Base-by-base conservation (phyloP, 192 early-diverging fungal genomes). In the Allomyces arbusculus region DNA sequence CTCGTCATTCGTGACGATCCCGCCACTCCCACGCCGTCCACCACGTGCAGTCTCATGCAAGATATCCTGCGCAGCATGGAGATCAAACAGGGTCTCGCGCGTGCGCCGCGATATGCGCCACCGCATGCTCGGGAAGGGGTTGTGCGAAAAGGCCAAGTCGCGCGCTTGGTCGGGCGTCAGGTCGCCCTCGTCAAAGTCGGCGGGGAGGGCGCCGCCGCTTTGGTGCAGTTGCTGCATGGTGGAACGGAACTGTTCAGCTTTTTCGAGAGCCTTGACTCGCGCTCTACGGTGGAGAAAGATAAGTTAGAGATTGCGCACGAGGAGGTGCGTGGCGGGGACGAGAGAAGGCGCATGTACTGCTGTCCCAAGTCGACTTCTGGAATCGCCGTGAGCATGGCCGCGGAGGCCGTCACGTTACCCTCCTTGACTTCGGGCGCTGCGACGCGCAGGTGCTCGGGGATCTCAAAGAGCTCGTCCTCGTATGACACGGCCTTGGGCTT, bases 341-440 rank as follows among this genome's bases (percentile, higher is more conserved):
- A 40, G 33, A 40, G 61, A 8, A 40, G 64, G 24, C 10, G 67
- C 24, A 78, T 82, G 23, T 80, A 86, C 80, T 82, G 84, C 50
- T 87, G 86, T 23, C 91, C 92, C 10, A 95, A 75, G 69, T 93
- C 90, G 10, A 91, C 87, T 70, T 93, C 91, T 10, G 91, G 92
- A 66, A 95, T 92, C 5, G 89, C 89, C 8, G 90, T 90, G 40
- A 95, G 70, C 90, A 95, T 91, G 12, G 84, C 81, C 20, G 90
- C 80, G 4, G 90, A 91, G 28, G 90, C 76, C 24, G 91, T 85
- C 8, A 91, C 90, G 66, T 87, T 92, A 14, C 91, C 92, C 68
- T 95, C 91, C 11, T 78, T 75, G 33, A 89, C 80, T 1, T 58
- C 50, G 50, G 50, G 50, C 20, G 16, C 16, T 16, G 50, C 12